Conservation (phyloP, 1,139 yeast species). For the Debaryomycetaceae sp. region DNA sequence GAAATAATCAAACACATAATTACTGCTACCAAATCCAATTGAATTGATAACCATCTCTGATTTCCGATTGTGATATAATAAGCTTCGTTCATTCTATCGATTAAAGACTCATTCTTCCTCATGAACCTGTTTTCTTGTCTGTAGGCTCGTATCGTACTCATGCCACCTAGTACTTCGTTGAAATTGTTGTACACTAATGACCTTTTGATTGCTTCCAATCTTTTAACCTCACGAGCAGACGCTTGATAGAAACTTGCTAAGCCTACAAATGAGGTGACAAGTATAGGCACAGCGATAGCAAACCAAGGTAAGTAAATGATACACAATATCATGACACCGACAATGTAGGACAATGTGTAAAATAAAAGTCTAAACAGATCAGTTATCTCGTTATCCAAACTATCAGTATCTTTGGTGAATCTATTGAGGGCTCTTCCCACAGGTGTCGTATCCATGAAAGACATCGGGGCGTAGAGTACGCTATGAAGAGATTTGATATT, state of each 20-base stretch:
- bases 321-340: constrained; percentile 65
- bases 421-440: constrained; percentile 58
- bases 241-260: constrained; percentile 56
- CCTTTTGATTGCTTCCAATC: constrained; percentile 42
- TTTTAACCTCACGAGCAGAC: constrained; percentile 34
- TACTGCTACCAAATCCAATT: constrained; percentile 55
- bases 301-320: constrained; percentile 71
- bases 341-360: constrained; percentile 49
- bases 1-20: constrained; percentile 46
- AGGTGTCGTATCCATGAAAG: constrained; percentile 59
- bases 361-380: constrained; percentile 54
- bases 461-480: constrained; percentile 54
- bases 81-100: constrained; percentile 71
- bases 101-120: constrained; percentile 42
- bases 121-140: constrained; percentile 48
- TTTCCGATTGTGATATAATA: constrained; percentile 62
- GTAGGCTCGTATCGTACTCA: constrained; percentile 68
- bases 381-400: constrained; percentile 70
- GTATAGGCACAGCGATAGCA: constrained; percentile 65
- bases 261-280: constrained; percentile 43
- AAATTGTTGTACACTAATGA: constrained; percentile 55
- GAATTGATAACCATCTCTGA: constrained; percentile 77
- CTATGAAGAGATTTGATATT: constrained; percentile 40
- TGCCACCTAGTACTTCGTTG: constrained; percentile 71
- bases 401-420: constrained; percentile 80